Evolutionary conservation across 768 basidiomycete species (phyloP), one percentile per base, ranked within the genome.

Genomic region (Tubosaeta sp.): DNA sequence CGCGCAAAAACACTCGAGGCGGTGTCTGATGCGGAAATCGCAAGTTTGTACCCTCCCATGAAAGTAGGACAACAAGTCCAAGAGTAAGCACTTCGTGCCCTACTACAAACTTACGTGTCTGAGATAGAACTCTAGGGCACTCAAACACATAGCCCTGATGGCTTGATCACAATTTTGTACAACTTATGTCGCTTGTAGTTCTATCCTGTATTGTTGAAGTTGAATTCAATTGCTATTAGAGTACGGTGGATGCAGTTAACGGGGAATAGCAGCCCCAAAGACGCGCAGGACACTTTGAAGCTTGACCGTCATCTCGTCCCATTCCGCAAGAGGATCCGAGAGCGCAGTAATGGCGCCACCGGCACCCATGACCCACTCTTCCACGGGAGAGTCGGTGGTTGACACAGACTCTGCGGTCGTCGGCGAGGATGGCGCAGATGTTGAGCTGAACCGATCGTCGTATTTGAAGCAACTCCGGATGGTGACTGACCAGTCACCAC

Each of bases 271-370:
- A 12, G 61, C 72, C 31, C 77, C 76, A 56, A 90, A 90, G 21
- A 81, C 77, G 39, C 78, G 74, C 44, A 90, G 70, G 41, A 88
- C 87, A 58, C 87, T 89, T 54, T 84, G 78, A 24, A 94, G 77
- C 66, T 98, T 97, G n/a, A 83, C 76, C 18, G 82, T 60, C 79
- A 97, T 95, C 66, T 97, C 94, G 7, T 95, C 93, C 94, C 94
- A 96, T 66, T 97, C 94, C 6, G 77, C 83, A 40, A 84, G 80
- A 5, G 86, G 77, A 53, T 94, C 82, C 6, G 93, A 94, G 34
- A 97, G 76, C 13, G 92, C 93, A 19, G 94, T 97, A 58, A 98
- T 96, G 10, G 94, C 94, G 31, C 94, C 94, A n/a, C 94, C 94
- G 18, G 94, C 92, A 18, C 94, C 94, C 29, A 95, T 75, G 2